Conservation (phyloP, 176 grass and related monocot species). For the Otatea glauca region DNA sequence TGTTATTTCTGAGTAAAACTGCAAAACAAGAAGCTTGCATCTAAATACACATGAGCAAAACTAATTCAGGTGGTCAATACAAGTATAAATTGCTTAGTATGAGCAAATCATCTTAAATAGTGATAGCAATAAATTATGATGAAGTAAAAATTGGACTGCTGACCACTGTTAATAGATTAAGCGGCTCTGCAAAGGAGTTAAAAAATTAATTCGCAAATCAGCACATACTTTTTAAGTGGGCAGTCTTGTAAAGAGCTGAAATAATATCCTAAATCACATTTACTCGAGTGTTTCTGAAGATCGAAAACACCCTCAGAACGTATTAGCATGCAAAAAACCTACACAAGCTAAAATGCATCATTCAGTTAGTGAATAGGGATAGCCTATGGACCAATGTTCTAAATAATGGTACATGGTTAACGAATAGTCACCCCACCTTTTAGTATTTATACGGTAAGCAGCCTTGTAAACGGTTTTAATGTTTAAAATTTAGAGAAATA, state of each 20-base stretch:
- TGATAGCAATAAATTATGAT: not conserved
- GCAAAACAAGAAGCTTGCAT: slow-evolving; percentile 7
- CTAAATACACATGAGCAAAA: not conserved
- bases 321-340: not conserved
- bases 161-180: not conserved
- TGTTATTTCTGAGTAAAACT: not conserved
- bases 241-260: not conserved
- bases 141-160: not conserved
- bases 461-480: too few relatives aligned
- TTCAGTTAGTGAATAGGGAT: not conserved
- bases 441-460: too few relatives aligned
- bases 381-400: not conserved
- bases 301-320: not conserved
- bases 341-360: not conserved
- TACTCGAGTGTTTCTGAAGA: not conserved
- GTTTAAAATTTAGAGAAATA: too few relatives aligned
- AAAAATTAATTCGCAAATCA: not conserved
- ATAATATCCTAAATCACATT: not conserved
- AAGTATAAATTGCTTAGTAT: not conserved
- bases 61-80: not conserved
- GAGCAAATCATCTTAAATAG: not conserved
- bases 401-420: too few relatives aligned
- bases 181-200: not conserved
- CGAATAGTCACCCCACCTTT: too few relatives aligned
- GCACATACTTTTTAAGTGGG: not conserved